Evolutionary conservation across 176 grass and related monocot species (phyloP), one percentile per base, ranked within the genome.

Genomic region (Carex parvula): DNA sequence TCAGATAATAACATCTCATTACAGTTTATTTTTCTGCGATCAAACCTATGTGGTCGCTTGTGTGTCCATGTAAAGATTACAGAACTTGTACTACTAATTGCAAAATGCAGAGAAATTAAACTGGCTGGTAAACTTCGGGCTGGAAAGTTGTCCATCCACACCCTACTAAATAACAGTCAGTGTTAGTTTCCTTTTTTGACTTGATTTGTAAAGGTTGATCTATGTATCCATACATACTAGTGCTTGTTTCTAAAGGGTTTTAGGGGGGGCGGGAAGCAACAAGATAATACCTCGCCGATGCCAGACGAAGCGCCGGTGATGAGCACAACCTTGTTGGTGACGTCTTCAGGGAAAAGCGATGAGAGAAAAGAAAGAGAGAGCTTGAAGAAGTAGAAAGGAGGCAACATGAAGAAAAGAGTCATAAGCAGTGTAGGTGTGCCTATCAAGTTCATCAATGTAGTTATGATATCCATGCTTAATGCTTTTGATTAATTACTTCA

Each of bases 281-380:
- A 18, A 74, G 14, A 46, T 10, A 22, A 50, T 64, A 94, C 94
- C 92, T 97, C 94, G 66, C 94, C 92, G 72, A 97, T 97, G 84
- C 94, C 94, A 64, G 94, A 97, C 41, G 94, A 97, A 3, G 94
- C 94, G 55, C 89, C 94, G 76, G 94, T 97, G 87, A 97, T 68
- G 87, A 94, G 88, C 2, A 94, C 90, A 22, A 97, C 94, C 90
- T 97, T 94, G 64, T 91, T 83, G 76, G 70, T 80, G 75, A 97
- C 82, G 71, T 94, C 90, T 86, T 97, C 92, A 24, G 80, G 80
- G 59, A 82, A 82, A 46, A 82, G 12, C 2, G n/a, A 66, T 6
- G 39, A 50, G n/a, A 82, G 18, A 64, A 53, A 13, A 67, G 80
- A 82, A 26, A 82, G 20, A 65, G 35, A 48, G 12, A 82, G 13